Evolutionary conservation across 805 yeast species (phyloP).

Genomic region (Monosporozyma aerobia): DNA sequence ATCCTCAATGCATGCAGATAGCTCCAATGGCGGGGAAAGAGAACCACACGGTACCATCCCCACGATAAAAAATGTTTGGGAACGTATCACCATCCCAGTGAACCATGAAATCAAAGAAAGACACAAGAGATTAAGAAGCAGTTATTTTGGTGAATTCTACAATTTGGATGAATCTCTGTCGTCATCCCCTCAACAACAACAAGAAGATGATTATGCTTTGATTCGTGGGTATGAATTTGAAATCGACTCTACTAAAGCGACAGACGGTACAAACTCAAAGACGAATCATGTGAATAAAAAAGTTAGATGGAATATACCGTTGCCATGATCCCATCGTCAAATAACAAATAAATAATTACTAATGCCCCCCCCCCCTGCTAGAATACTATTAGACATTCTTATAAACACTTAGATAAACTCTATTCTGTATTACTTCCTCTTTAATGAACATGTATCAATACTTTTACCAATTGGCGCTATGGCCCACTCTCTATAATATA

Average conservation of each 20-base stretch:
- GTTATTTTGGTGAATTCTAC: conserved; percentile 11
- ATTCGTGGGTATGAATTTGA: conserved; percentile 24
- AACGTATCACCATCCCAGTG: conserved; percentile 26
- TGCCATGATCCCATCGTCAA: background rate
- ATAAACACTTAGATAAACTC: background rate
- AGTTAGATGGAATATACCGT: conserved; percentile 5
- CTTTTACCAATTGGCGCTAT: no score
- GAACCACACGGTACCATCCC: conserved; percentile 10
- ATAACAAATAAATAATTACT: background rate
- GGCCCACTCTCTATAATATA: no score
- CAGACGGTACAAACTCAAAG: background rate
- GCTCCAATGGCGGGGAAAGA: background rate
- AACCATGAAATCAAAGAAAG: conserved; percentile 20
- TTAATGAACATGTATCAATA: no score
- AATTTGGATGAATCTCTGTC: conserved; percentile 6
- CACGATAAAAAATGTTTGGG: conserved; percentile 16
- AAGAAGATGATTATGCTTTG: conserved; percentile 20
- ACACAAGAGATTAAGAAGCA: conserved; percentile 14
- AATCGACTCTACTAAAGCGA: background rate
- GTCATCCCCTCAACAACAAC: background rate
- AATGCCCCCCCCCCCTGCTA: background rate
- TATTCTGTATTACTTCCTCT: no score
- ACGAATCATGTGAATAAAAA: background rate
- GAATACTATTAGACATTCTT: background rate
- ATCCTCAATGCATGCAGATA: conserved; percentile 9